Evolutionary conservation across 257 asterid species (phyloP).

Genomic region (Cynanchum wilfordii): DNA sequence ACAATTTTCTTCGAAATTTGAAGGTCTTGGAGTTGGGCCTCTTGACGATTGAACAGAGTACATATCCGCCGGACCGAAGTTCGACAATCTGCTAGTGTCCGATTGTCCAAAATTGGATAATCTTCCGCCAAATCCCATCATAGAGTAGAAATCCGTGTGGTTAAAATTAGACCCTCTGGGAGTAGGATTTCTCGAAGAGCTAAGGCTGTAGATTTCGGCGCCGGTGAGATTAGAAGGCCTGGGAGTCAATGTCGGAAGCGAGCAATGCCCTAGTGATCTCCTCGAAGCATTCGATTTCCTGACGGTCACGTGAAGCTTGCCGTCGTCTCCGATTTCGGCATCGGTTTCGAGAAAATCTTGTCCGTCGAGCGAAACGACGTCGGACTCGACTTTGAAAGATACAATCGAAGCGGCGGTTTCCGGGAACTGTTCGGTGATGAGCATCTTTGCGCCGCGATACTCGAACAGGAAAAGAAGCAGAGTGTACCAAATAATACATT

Average conservation of each 20-base stretch:
- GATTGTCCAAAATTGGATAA: slow-evolving; percentile 75
- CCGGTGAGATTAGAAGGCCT: slow-evolving; percentile 54
- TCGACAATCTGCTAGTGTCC: slow-evolving; percentile 66
- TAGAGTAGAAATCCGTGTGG: slow-evolving; percentile 43
- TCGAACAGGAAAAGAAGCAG: slow-evolving; percentile 71
- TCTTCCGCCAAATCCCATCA: slow-evolving; percentile 76
- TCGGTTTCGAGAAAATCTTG: slow-evolving; percentile 93
- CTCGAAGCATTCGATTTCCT: slow-evolving; percentile 87
- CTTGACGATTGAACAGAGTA: slow-evolving; percentile 85
- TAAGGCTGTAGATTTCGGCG: slow-evolving; percentile 47
- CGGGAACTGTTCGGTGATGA: slow-evolving; percentile 80
- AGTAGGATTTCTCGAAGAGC: slow-evolving; percentile 45
- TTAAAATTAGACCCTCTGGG: slow-evolving; percentile 52
- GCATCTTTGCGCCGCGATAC: slow-evolving; percentile 77
- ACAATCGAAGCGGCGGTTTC: slow-evolving; percentile 89
- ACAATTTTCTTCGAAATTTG: slow-evolving; percentile 79
- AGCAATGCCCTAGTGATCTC: slow-evolving; percentile 48
- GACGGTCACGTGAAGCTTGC: slow-evolving; percentile 78
- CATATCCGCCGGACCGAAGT: slow-evolving; percentile 62
- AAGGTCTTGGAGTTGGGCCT: slow-evolving; percentile 90
- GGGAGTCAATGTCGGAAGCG: slow-evolving; percentile 30
- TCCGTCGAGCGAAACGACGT: slow-evolving; percentile 88
- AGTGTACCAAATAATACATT: slow-evolving; percentile 90
- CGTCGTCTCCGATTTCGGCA: slow-evolving; percentile 78
- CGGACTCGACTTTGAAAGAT: slow-evolving; percentile 85